Percentiles rank a stretch among this genome's conserved stretches.
Conservation (phyloP, 768 basidiomycete genomes). For the Mycena rebaudengoi region DNA sequence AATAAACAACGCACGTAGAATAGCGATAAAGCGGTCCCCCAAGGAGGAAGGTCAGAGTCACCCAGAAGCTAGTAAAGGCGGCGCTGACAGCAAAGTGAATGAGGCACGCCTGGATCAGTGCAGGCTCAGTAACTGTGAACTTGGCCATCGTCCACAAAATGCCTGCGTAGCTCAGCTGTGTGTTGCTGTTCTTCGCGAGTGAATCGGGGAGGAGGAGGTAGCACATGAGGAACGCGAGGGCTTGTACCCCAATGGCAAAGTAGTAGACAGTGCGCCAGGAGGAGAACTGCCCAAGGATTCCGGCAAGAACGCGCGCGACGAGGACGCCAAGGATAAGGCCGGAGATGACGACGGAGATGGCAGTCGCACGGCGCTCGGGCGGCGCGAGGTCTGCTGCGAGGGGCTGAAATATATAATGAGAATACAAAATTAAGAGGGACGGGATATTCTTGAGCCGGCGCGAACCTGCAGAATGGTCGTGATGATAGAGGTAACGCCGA, state of each 20-base stretch:
- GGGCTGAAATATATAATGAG: constrained; percentile 45
- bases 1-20: constrained; percentile 60
- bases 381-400: constrained; percentile 86
- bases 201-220: constrained; percentile 83
- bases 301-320: constrained; percentile 76
- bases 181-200: constrained; percentile 70
- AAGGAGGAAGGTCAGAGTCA: constrained; percentile 84
- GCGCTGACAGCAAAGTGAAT: constrained; percentile 71
- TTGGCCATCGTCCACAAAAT: constrained; percentile 83
- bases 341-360: constrained; percentile 77
- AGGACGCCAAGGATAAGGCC: constrained; percentile 77
- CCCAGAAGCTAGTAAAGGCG: constrained; percentile 70
- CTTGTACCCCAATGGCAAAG: constrained; percentile 76
- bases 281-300: constrained; percentile 75
- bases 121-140: constrained; percentile 79
- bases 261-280: constrained; percentile 82
- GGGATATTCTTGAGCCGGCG: no score
- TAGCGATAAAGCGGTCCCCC: constrained; percentile 80
- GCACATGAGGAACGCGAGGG: constrained; percentile 60
- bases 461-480: constrained; percentile 69
- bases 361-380: constrained; percentile 72
- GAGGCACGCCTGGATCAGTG: constrained; percentile 73
- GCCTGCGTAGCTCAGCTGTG: constrained; percentile 66
- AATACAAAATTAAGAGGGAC: neutral
- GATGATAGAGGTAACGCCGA: constrained; percentile 73